Base-by-base conservation (phyloP, 225 moss, liverwort and hornwort species). In the Physcomitrellopsis africana region DNA sequence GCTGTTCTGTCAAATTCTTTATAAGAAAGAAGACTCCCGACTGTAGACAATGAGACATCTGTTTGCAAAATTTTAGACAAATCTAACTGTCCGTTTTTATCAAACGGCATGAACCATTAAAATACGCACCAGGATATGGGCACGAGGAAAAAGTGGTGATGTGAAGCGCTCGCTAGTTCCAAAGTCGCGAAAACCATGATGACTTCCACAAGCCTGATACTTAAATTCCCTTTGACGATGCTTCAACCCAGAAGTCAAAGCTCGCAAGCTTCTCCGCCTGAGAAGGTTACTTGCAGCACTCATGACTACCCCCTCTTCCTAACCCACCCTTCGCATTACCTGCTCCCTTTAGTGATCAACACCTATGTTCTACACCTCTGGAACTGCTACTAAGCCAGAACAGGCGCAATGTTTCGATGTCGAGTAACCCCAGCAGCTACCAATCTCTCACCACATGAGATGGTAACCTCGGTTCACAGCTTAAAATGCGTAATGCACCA, bases 271-370 rank as follows among this genome's bases (percentile, higher is more conserved):
- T 73, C 83, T 77, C 51, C 85, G 88, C 88, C 85, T 73, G 58
- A 88, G 83, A 76, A 88, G 83, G 76, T 81, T 85, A 78, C 85
- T 73, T 78, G 85, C 81, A 79, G 78, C 83, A 81, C 88, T 88
- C 88, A 88, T 88, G 85, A 73, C 81, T 82, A 63, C 45, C 62
- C 65, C 77, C 68, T 68, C 22, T 67, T 45, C 9, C 54, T 52
- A 72, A 32, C 72, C 9, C 56, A n/a, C n/a, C 64, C 64, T 65
- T n/a, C 11, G 64, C 45, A 65, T 65, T 46, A 65, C 64, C 64
- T 44, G 46, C 44, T 45, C 61, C 54, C 77, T 70, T 65, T 51
- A 5, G 60, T 51, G 60, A 60, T 60, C 59, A 75, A 45, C 47
- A 67, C 59, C 76, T 59, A 68, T 3, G 60, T 68, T 76, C 60